Base-by-base conservation (phyloP, 2,329 filamentous ascomycete species). In the Orbilia brochopaga region DNA sequence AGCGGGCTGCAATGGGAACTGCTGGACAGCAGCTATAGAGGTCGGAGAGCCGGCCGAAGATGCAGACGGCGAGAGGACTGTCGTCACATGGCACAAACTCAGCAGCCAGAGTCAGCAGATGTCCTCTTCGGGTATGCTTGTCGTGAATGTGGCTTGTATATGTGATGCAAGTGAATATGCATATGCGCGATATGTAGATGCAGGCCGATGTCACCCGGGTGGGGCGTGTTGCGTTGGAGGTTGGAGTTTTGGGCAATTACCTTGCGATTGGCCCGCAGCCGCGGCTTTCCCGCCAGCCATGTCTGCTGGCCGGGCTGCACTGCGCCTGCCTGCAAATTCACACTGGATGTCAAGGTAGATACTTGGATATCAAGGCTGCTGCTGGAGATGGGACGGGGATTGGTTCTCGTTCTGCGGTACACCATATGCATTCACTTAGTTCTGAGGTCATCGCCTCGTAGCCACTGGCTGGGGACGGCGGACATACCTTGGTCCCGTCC, bases 271-370 rank as follows among this genome's bases (percentile, higher is more conserved):
- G 37, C 37, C 37, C 5, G 37, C 37, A 42, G 51, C 65, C 58
- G 65, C 62, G 51, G 64, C 57, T 56, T 56, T 51, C n/a, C 13
- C 58, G 52, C 48, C 59, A 27, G 65, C 58, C 65, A 69, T 69
- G 40, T 55, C 53, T 46, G 30, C 62, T 27, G 62, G 8, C 42
- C 44, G 5, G n/a, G 19, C 42, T 67, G 54, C 63, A 67, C n/a
- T 59, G 35, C 55, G 48, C 54, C 37, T 6, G 6, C 32, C n/a
- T n/a, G 32, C 32, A 37, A 37, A 37, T 37, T 37, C 7, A 37
- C 32, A n/a, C n/a, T n/a, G n/a, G n/a, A n/a, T n/a, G n/a, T n/a
- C n/a, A n/a, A n/a, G n/a, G n/a, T n/a, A n/a, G n/a, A n/a, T n/a
- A n/a, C n/a, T n/a, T n/a, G n/a, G n/a, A n/a, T n/a, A n/a, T n/a